These are phyloP conservation scores for Colletotrichum magnum DNA, from an alignment of 2,329 filamentous ascomycete species.

Conservation along the genomic window DNA sequence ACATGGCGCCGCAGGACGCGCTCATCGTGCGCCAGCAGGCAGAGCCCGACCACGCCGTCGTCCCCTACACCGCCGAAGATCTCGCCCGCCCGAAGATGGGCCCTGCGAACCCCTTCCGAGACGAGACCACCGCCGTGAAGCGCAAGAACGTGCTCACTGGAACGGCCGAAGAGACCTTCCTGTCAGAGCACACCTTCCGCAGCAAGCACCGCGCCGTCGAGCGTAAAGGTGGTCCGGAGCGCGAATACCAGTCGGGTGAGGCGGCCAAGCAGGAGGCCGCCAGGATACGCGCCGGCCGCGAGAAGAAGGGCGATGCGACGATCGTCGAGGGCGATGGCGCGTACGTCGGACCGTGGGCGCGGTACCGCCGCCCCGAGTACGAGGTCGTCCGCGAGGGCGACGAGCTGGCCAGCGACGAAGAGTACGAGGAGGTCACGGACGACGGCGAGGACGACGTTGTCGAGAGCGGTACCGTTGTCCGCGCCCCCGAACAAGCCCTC, in stretches of 20 bases:
- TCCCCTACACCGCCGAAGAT: conserved; percentile 79
- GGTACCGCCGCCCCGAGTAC: conserved; percentile 80
- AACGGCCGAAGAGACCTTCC: conserved; percentile 86
- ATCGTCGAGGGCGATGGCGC: conserved; percentile 89
- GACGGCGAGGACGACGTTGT: conserved; percentile 84
- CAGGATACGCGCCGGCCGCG: conserved; percentile 78
- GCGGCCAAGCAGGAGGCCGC: conserved; percentile 80
- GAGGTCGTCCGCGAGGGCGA: conserved; percentile 82
- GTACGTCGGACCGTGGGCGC: conserved; percentile 96
- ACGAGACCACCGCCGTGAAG: conserved; percentile 73
- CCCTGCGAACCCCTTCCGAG: conserved; percentile 82
- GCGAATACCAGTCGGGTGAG: conserved; percentile 67
- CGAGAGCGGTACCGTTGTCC: conserved; percentile 73
- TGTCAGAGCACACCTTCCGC: conserved; percentile 93
- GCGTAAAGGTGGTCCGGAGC: conserved; percentile 70
- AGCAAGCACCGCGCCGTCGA: conserved; percentile 89
- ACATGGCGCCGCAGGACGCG: conserved; percentile 75
- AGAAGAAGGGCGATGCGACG: conserved; percentile 86
- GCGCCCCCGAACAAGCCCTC: conserved; percentile 68
- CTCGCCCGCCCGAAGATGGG: conserved; percentile 76
- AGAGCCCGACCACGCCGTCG: conserved; percentile 71
- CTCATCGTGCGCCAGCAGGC: conserved; percentile 71
- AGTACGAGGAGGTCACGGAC: conserved; percentile 83
- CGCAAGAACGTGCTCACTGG: conserved; percentile 89
- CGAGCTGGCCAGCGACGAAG: conserved; percentile 83